Percentiles rank a stretch among this genome's conserved stretches.
Conservation (phyloP, 2,329 filamentous ascomycete species). For the Amylocarpus encephaloides region DNA sequence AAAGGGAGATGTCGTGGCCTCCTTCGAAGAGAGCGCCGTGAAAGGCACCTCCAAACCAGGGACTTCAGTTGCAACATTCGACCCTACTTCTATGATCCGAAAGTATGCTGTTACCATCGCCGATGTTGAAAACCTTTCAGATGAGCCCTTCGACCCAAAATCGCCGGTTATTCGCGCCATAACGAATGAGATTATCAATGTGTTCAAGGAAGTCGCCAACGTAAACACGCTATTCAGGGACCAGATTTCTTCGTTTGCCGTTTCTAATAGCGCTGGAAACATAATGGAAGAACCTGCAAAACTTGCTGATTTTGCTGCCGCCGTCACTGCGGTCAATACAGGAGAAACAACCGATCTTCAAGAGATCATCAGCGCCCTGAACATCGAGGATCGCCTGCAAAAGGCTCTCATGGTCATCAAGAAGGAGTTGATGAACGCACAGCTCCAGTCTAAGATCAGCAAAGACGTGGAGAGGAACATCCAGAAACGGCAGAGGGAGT, state of each 20-base stretch:
- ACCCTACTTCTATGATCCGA: slow-evolving; percentile 84
- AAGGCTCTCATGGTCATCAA: slow-evolving; percentile 91
- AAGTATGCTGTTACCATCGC: slow-evolving; percentile 91
- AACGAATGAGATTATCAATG: slow-evolving; percentile 96
- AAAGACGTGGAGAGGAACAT: slow-evolving; percentile 98
- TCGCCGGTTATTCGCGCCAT: slow-evolving; percentile 84
- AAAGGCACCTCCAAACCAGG: slow-evolving; percentile 48
- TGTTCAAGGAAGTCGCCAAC: slow-evolving; percentile 93
- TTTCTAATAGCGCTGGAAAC: slow-evolving; percentile 90
- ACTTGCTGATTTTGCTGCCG: slow-evolving; percentile 92
- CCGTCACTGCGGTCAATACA: slow-evolving; percentile 93
- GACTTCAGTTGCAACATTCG: slow-evolving; percentile 53
- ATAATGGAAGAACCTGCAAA: slow-evolving; percentile 93
- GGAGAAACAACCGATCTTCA: slow-evolving; percentile 90
- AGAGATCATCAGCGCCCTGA: slow-evolving; percentile 79
- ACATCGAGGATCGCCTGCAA: slow-evolving; percentile 86
- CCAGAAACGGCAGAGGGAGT: slow-evolving; percentile 92
- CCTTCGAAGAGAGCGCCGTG: slow-evolving; percentile 79
- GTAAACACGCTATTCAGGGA: slow-evolving; percentile 94
- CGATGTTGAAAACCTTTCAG: slow-evolving; percentile 86
- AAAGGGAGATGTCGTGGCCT: slow-evolving; percentile 91
- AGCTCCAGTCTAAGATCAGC: slow-evolving; percentile 92
- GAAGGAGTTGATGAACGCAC: slow-evolving; percentile 97
- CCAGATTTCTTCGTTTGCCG: slow-evolving; percentile 94
- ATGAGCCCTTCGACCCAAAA: slow-evolving; percentile 86